Conservation (phyloP, 169 alveolate species). For the Cryptosporidium muris region DNA sequence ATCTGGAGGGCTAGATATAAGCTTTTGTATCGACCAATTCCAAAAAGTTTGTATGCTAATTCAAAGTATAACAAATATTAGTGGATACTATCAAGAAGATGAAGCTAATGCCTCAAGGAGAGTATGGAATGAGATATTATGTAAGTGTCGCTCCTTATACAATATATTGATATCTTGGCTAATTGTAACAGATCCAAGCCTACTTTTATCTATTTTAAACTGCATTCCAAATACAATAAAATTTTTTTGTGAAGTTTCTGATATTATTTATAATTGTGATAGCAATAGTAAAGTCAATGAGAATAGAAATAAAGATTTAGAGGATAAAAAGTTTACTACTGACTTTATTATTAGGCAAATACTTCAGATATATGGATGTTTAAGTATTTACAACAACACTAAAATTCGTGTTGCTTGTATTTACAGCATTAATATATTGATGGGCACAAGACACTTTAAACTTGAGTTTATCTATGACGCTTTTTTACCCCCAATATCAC, state of each 20-base stretch:
- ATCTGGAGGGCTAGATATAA: no score
- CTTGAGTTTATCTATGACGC: conserved; percentile 24
- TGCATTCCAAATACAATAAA: conserved; percentile 23
- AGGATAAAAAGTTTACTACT: not conserved
- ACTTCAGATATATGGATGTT: conserved; percentile 33
- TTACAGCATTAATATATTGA: not conserved
- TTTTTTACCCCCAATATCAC: conserved; percentile 42
- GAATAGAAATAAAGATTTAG: not conserved
- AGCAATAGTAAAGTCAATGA: not conserved
- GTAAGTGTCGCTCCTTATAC: no score
- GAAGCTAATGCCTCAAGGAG: no score
- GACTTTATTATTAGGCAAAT: conserved; percentile 11
- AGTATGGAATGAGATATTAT: no score
- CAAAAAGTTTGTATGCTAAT: no score
- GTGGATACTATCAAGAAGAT: no score
- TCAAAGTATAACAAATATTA: no score
- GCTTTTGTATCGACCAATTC: no score
- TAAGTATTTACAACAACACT: conserved; percentile 12
- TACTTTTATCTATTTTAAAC: not conserved
- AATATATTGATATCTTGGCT: conserved; percentile 21
- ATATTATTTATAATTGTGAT: not conserved
- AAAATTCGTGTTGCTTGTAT: conserved; percentile 36
- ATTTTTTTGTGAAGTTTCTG: not conserved
- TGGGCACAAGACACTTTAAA: conserved; percentile 7
- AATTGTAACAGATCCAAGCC: not conserved